Evolutionary conservation across 306 rosid genomes (phyloP).

Genomic region (Trifolium subterraneum): DNA sequence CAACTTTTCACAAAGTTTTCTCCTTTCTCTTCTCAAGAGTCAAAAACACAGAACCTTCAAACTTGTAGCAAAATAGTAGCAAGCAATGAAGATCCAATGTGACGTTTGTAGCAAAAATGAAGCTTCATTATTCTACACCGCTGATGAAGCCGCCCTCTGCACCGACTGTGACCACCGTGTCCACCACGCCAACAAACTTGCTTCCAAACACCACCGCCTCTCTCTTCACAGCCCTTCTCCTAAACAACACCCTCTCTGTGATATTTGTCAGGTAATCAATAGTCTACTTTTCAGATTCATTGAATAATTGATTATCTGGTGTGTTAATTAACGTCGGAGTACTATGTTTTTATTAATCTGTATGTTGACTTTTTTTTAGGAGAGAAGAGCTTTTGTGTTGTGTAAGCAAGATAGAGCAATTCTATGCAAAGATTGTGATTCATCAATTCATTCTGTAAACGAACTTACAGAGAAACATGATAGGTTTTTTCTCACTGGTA

Average conservation of each 20-base stretch:
- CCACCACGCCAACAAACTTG: constrained; percentile 96
- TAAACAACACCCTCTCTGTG: constrained; percentile 65
- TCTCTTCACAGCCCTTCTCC: constrained; percentile 62
- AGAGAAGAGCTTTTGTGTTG: constrained; percentile 14
- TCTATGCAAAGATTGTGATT: constrained; percentile 4
- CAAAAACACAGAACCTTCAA: neutral
- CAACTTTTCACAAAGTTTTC: neutral
- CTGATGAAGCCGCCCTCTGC: constrained; percentile 96
- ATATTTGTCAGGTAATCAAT: constrained; percentile 64
- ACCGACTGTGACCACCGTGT: constrained; percentile 81
- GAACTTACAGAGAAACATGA: constrained; percentile 79
- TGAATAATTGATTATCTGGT: too few species aligned
- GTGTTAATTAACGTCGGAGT: too few species aligned
- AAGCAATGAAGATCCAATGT: constrained; percentile 84
- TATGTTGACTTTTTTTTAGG: neutral
- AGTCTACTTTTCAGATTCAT: neutral
- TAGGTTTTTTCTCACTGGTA: constrained; percentile 80
- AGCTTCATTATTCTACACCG: constrained; percentile 86
- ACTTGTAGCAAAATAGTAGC: neutral
- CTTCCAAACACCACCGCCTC: constrained; percentile 90
- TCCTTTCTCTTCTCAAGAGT: neutral
- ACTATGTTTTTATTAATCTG: too few species aligned
- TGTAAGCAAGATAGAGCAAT: constrained; percentile 11
- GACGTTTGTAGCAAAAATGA: constrained; percentile 77
- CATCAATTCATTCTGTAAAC: constrained; percentile 70